These are phyloP conservation scores for Brassica incana DNA, from an alignment of 345 rosid species.

Conservation along the genomic window DNA sequence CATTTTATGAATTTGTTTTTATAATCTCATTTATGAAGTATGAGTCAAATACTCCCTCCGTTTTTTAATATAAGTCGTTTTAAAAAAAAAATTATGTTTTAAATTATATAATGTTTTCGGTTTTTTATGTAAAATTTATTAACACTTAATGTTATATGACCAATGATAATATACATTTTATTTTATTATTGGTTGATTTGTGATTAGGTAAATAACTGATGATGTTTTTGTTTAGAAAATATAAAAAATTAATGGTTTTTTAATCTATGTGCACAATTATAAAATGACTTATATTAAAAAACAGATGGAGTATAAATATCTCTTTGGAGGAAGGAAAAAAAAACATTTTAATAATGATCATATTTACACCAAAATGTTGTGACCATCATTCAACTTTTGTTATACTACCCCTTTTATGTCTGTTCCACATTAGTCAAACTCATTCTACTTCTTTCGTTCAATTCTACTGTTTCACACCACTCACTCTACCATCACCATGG, in stretches of 20 bases:
- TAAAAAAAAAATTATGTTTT: too few relatives aligned
- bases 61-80: too few relatives aligned
- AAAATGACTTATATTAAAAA: too few relatives aligned
- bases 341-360: neutral
- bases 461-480: neutral
- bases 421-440: neutral
- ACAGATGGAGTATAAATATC: neutral
- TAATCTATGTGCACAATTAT: too few relatives aligned
- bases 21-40: neutral
- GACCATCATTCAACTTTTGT: neutral
- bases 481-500: neutral
- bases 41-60: neutral
- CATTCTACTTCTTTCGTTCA: neutral
- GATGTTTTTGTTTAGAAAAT: too few relatives aligned
- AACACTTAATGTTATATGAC: too few relatives aligned
- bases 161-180: too few relatives aligned
- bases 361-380: neutral
- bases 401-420: neutral
- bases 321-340: neutral
- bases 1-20: conserved; percentile 1
- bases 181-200: too few relatives aligned
- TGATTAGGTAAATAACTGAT: too few relatives aligned
- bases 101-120: too few relatives aligned
- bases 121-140: too few relatives aligned
- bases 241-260: too few relatives aligned